Evolutionary conservation across 2,329 filamentous ascomycete genomes (phyloP).

Genomic region (Fusarium liriodendri): DNA sequence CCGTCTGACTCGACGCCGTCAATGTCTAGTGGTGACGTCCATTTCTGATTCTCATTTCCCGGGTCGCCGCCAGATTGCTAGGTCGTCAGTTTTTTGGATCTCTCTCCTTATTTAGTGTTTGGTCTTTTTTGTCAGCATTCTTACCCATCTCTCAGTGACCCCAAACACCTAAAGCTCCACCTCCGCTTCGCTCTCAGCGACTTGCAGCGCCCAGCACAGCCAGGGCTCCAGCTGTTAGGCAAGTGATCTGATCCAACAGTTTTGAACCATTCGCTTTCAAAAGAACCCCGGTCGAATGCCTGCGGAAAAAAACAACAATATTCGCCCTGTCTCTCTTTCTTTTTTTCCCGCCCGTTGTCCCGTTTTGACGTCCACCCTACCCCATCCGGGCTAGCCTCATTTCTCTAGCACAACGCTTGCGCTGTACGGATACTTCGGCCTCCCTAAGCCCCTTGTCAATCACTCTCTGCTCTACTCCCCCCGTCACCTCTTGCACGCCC

Average conservation of each 20-base stretch:
- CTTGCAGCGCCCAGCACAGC: background rate
- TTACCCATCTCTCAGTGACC: background rate
- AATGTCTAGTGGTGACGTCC: slow-evolving; percentile 6
- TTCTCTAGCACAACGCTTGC: slow-evolving; percentile 19
- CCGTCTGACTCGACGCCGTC: slow-evolving; percentile 24
- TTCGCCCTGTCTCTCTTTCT: slow-evolving; percentile 3
- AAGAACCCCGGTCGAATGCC: background rate
- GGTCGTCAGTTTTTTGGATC: background rate
- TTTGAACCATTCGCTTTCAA: background rate
- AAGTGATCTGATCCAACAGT: background rate
- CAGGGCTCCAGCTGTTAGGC: background rate
- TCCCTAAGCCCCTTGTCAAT: slow-evolving; percentile 37
- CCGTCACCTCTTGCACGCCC: slow-evolving; percentile 16
- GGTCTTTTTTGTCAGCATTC: background rate
- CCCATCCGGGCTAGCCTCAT: slow-evolving; percentile 31
- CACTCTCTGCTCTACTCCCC: slow-evolving; percentile 10
- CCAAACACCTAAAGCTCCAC: slow-evolving; percentile 13
- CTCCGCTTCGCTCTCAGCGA: slow-evolving; percentile 6
- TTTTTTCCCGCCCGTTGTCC: slow-evolving; percentile 22
- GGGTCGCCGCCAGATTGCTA: background rate
- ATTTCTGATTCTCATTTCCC: slow-evolving; percentile 5
- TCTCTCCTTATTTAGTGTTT: background rate
- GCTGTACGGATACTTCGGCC: slow-evolving; percentile 34
- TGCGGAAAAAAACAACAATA: slow-evolving; percentile 15
- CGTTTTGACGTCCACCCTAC: slow-evolving; percentile 27